These are phyloP conservation scores for Lachnellula occidentalis DNA, from an alignment of 2,329 filamentous ascomycete species.

Conservation along the genomic window DNA sequence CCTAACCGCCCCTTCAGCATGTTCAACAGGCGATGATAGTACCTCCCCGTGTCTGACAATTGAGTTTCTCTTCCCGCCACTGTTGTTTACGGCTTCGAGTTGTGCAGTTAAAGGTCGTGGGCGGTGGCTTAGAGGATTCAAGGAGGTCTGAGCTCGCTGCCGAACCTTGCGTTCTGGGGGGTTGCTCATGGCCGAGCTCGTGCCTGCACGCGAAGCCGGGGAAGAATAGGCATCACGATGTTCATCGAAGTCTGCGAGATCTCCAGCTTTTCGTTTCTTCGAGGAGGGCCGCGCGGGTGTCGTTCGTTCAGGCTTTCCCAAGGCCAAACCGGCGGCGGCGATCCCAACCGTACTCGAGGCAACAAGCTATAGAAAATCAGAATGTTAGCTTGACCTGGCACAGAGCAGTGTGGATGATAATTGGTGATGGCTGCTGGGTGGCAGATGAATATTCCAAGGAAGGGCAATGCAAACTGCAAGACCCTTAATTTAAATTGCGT, in stretches of 20 bases:
- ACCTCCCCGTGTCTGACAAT: constrained; percentile 22
- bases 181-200: constrained; percentile 27
- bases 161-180: constrained; percentile 15
- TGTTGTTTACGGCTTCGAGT: constrained; percentile 21
- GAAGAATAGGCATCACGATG: constrained; percentile 20
- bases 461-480: background rate
- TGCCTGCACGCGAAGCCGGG: constrained; percentile 24
- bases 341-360: constrained; percentile 33
- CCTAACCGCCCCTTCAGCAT: constrained; percentile 19
- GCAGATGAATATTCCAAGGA: background rate
- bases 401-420: background rate
- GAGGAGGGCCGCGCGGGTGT: constrained; percentile 25
- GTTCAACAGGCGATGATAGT: constrained; percentile 13
- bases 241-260: constrained; percentile 19
- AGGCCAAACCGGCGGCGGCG: constrained; percentile 30
- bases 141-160: constrained; percentile 11
- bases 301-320: constrained; percentile 28
- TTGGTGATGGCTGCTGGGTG: background rate
- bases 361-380: constrained; percentile 27
- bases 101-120: constrained; percentile 15
- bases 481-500: constrained; percentile 4
- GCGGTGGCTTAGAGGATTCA: constrained; percentile 14
- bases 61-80: constrained; percentile 20
- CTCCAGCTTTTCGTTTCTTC: constrained; percentile 26
- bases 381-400: constrained; percentile 1